phyloP scores from a whole-genome alignment of 306 rosid species.

The Corylus avellana region DNA sequence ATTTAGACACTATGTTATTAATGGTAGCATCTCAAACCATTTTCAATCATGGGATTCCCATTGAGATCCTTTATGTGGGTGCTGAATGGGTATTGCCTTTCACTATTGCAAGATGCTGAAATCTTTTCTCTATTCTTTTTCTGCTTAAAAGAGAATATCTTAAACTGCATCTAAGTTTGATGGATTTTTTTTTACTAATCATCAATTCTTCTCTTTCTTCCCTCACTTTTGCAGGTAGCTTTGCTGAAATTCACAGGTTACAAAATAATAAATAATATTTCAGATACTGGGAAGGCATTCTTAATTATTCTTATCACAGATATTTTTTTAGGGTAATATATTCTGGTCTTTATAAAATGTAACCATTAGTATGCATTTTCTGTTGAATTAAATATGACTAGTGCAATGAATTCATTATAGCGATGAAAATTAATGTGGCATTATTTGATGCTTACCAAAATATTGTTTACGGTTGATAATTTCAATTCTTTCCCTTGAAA shows the following conservation, averaged over 20 bases:
- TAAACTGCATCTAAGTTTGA: background rate
- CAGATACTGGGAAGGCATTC: slow-evolving; percentile 97
- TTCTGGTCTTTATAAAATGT: slow-evolving; percentile 12
- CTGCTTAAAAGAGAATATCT: background rate
- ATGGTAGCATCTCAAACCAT: background rate
- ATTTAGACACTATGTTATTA: background rate
- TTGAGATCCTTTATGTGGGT: background rate
- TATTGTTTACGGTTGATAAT: background rate
- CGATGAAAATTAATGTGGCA: background rate
- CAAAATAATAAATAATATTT: slow-evolving; percentile 80
- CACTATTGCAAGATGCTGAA: background rate
- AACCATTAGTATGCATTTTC: slow-evolving; percentile 3
- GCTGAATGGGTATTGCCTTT: background rate
- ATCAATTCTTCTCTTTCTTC: slow-evolving; percentile 27
- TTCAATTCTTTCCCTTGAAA: background rate
- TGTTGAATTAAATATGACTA: background rate
- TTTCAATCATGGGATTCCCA: background rate
- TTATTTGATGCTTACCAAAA: background rate
- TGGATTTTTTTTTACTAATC: slow-evolving; percentile 12
- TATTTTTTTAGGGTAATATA: slow-evolving; percentile 89
- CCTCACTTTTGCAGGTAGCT: slow-evolving; percentile 78
- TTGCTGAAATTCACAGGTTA: slow-evolving; percentile 97
- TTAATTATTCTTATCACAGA: slow-evolving; percentile 83
- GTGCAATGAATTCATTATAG: background rate
- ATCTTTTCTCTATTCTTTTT: background rate